These are phyloP conservation scores for Ligustrum vulgare DNA, from an alignment of 257 asterid genomes.

Conservation along the genomic window DNA sequence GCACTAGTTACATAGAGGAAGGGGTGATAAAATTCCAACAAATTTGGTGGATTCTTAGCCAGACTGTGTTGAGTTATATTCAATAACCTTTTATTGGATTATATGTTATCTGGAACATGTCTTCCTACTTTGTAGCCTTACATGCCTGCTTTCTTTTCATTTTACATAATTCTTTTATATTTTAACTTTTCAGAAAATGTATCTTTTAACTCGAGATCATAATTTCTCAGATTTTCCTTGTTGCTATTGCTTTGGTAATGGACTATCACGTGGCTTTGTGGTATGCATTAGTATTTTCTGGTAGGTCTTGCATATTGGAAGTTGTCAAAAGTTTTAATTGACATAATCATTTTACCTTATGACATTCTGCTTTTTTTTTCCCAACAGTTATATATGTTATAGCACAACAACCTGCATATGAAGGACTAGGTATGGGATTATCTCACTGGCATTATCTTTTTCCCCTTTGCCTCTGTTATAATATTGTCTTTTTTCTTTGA, in stretches of 20 bases:
- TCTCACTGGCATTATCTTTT: not conserved
- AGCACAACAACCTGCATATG: slow-evolving; percentile 76
- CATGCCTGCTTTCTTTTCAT: slow-evolving; percentile 19
- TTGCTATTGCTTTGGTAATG: slow-evolving; percentile 69
- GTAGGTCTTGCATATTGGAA: slow-evolving; percentile 46
- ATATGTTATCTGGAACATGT: not conserved
- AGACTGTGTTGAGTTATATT: not conserved
- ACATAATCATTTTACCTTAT: not conserved
- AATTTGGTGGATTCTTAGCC: not conserved
- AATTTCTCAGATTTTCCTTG: slow-evolving; percentile 72
- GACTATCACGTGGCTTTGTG: slow-evolving; percentile 92
- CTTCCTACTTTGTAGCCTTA: not conserved
- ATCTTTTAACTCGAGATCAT: slow-evolving; percentile 25
- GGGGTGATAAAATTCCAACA: not conserved
- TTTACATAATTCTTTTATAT: slow-evolving; percentile 10
- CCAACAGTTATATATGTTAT: slow-evolving; percentile 68
- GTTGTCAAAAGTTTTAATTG: not conserved
- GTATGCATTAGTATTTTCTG: slow-evolving; percentile 71
- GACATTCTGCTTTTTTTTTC: slow-evolving; percentile 20
- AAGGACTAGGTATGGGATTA: slow-evolving; percentile 54
- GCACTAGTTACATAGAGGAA: not conserved
- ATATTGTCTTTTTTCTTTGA: slow-evolving; percentile 5
- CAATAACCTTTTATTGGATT: not conserved
- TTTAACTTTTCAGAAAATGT: not conserved
- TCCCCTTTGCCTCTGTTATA: not conserved